Evolutionary conservation across 495 filamentous ascomycete species (phyloP), one percentile per base, ranked within the genome.

Genomic region (Tuber brumale): DNA sequence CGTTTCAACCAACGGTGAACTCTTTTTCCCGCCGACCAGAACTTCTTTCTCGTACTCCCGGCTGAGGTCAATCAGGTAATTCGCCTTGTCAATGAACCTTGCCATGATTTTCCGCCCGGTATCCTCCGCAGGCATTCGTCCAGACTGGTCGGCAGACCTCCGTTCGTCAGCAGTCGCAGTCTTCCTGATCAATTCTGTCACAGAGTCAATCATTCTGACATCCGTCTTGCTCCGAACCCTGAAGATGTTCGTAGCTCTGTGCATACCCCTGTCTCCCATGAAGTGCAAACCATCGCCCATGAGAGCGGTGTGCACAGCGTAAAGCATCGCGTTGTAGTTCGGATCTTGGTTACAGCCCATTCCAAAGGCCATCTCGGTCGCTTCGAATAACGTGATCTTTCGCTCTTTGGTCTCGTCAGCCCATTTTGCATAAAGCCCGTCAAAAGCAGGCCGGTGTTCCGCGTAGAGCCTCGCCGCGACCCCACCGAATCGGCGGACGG

Each of bases 61-160:
- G 83, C 90, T 94, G n/a, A 85, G 79, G 69, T 88, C 86, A 72
- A 98, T 91, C 37, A 92, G 81, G 8, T 83, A 83, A 69, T 87
- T 89, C 44, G 92, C 91, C 74, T 92, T 91, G 7, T 83, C 72
- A 18, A 93, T 77, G 81, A 98, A 97, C 4, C 57, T 45, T 69
- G 21, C 37, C 41, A 41, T 8, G 18, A 35, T 51, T 71, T 72
- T 74, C 31, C 41, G 48, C 43, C 45, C 70, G 1, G 44, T 35
- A 14, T 14, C 39, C 27, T 70, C 48, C 12, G 70, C 37, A 9
- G 74, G 14, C 72, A 19, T 72, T 70, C 27, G 76, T 39, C n/a
- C 41, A 21, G 37, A 76, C 21, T 21, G 6, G 2, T 14, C 57
- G 57, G 27, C 35, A 35, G 14, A 16, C 23, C 71, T 46, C 18